Conservation (phyloP, 2,329 filamentous ascomycete genomes). For the Epicoccum sorghinum region DNA sequence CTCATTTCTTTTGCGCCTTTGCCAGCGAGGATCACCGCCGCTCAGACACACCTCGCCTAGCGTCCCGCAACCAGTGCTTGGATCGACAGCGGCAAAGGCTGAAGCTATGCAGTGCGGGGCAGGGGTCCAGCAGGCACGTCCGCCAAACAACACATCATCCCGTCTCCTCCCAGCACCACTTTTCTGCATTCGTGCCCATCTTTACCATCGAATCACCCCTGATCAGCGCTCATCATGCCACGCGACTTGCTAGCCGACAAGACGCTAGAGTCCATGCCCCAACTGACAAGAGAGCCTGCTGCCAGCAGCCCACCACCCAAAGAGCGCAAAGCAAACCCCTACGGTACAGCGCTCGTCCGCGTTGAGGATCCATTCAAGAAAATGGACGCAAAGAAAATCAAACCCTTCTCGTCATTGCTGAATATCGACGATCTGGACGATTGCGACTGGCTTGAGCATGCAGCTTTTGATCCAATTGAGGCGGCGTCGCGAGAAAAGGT, state of each 20-base stretch:
- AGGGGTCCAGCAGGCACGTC: conserved; percentile 20
- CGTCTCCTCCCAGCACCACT: conserved; percentile 15
- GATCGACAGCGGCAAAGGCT: conserved; percentile 16
- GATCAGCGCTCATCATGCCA: conserved; percentile 45
- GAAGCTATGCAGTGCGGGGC: conserved; percentile 12
- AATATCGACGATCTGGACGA: conserved; percentile 69
- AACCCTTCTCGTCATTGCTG: conserved; percentile 76
- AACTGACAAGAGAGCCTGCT: conserved; percentile 43
- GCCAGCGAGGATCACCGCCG: conserved; percentile 4
- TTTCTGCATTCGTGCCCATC: conserved; percentile 15
- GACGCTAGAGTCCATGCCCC: conserved; percentile 45
- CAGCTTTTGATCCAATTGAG: conserved; percentile 63
- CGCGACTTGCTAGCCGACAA: conserved; percentile 50
- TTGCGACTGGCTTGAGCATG: conserved; percentile 64
- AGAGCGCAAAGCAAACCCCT: conserved; percentile 9
- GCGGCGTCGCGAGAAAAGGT: conserved; percentile 67
- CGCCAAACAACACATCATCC: conserved; percentile 19
- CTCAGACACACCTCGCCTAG: conserved; percentile 10
- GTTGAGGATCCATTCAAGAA: conserved; percentile 38
- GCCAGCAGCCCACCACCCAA: conserved; percentile 22
- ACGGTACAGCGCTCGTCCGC: conserved; percentile 13
- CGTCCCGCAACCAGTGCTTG: conserved; percentile 5
- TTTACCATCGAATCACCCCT: conserved; percentile 6
- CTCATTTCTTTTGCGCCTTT: conserved; percentile 1
- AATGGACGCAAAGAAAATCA: conserved; percentile 60